Evolutionary conservation across 2,329 filamentous ascomycete species (phyloP), one percentile per base, ranked within the genome.

Genomic region (Stemphylium lycopersici): DNA sequence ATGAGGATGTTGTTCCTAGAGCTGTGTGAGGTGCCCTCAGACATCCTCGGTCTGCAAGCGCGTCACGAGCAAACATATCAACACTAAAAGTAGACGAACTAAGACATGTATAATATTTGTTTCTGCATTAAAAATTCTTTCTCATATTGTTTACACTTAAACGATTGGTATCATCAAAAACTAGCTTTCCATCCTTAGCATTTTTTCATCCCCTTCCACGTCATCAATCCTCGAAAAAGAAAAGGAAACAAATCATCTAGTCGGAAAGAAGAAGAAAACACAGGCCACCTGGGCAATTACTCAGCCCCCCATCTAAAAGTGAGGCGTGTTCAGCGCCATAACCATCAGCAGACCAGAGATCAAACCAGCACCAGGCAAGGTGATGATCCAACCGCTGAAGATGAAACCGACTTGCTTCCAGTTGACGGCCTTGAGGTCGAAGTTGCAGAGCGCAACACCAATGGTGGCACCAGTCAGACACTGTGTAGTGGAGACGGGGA

Each of bases 401-500:
- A 80, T 79, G 54, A 69, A 78, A 13, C 37, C 66, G 12, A 79
- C 53, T 49, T 79, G 77, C 20, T 62, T 67, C 76, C 77, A 77
- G 58, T 79, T 79, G 42, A 79, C 72, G 6, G 77, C 76, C 10
- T 72, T 70, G 16, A 70, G n/a, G 26, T 67, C 67, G n/a, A 66
- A 68, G 42, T 70, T 70, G 66, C 70, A 68, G 48, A 71, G 48
- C 11, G 67, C 67, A 26, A 65, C 64, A 7, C 65, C 68, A 26
- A 69, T 60, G 6, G 60, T 51, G 18, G 68, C 60, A 6, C 68
- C 68, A 5, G 64, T 66, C 48, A 71, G 42, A 38, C 85, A 88
- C 74, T 87, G 85, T 0, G 85, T 87, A 1, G 86, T 88, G 2
- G 84, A 87, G 31, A 88, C 80, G 2, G 86, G 86, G 2, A 88